A percentile compares a stretch with the other conserved stretches of the same genome.
Evolutionary conservation across 805 yeast species (phyloP).

Genomic region (Saturnispora dispora): DNA sequence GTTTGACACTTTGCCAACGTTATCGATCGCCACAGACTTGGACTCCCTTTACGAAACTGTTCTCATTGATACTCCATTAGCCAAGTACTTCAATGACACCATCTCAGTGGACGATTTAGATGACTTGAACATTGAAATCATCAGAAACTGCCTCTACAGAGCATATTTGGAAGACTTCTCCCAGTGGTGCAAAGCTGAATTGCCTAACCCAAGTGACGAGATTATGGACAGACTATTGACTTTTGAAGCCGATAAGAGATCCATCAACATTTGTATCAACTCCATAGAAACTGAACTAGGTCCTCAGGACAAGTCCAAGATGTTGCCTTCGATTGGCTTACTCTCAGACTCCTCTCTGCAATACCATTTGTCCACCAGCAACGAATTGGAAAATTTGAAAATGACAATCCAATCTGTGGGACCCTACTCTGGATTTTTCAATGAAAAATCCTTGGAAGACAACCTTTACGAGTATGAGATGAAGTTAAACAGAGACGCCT

Average conservation of each 20-base stretch:
- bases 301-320: conserved; percentile 56
- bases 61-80: conserved; percentile 91
- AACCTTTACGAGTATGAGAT: conserved; percentile 89
- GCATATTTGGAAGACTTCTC: conserved; percentile 88
- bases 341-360: conserved; percentile 61
- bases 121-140: conserved; percentile 90
- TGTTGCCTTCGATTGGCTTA: conserved; percentile 78
- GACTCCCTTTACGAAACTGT: conserved; percentile 91
- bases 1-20: conserved; percentile 95
- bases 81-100: conserved; percentile 90
- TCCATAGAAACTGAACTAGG: conserved; percentile 77
- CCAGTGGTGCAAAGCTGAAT: conserved; percentile 48
- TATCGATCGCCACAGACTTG: conserved; percentile 89
- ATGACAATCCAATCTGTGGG: conserved; percentile 52
- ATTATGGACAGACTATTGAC: conserved; percentile 68
- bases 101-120: conserved; percentile 82
- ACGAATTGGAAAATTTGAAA: conserved; percentile 80
- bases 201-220: conserved; percentile 71
- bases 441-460: conserved; percentile 71
- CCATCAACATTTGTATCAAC: conserved; percentile 84
- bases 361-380: conserved; percentile 59
- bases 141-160: conserved; percentile 83
- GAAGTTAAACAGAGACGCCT: conserved; percentile 85
- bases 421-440: conserved; percentile 53
- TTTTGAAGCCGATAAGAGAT: conserved; percentile 93